Percentiles rank a stretch among this genome's conserved stretches.
Conservation (phyloP, 169 alveolate genomes). For the Plasmodium vivax region DNA sequence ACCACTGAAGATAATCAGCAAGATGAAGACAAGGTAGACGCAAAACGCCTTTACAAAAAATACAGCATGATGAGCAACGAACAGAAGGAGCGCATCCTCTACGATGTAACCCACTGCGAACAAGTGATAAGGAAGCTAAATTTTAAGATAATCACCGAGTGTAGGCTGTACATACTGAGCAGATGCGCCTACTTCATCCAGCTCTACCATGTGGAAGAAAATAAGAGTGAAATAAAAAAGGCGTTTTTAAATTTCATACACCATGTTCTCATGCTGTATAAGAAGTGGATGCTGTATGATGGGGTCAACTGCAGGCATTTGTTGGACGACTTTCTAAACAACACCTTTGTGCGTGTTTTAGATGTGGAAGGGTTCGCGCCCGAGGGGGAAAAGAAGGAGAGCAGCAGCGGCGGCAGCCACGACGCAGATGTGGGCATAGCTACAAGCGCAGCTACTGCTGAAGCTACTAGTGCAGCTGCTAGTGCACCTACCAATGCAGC, state of each 20-base stretch:
- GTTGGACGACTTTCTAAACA: constrained; percentile 40
- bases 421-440: not conserved
- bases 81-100: not conserved
- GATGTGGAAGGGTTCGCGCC: constrained; percentile 1
- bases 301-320: constrained; percentile 34
- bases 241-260: constrained; percentile 70
- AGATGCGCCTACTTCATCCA: constrained; percentile 34
- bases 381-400: not conserved
- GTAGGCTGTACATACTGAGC: constrained; percentile 64
- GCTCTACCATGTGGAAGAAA: constrained; percentile 36
- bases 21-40: not conserved
- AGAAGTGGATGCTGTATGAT: constrained; percentile 53
- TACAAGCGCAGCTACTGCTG: not conserved
- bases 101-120: constrained; percentile 40
- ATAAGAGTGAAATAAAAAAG: constrained; percentile 34
- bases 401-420: not conserved
- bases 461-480: not conserved
- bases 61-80: constrained; percentile 23
- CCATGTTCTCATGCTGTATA: constrained; percentile 39
- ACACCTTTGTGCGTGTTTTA: constrained; percentile 24
- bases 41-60: not conserved
- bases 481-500: not conserved
- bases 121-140: constrained; percentile 18
- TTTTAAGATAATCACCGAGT: constrained; percentile 36
- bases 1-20: not conserved